Evolutionary conservation across 106 monocot genomes (phyloP).

Genomic region (Dendrobium chrysotoxum): DNA sequence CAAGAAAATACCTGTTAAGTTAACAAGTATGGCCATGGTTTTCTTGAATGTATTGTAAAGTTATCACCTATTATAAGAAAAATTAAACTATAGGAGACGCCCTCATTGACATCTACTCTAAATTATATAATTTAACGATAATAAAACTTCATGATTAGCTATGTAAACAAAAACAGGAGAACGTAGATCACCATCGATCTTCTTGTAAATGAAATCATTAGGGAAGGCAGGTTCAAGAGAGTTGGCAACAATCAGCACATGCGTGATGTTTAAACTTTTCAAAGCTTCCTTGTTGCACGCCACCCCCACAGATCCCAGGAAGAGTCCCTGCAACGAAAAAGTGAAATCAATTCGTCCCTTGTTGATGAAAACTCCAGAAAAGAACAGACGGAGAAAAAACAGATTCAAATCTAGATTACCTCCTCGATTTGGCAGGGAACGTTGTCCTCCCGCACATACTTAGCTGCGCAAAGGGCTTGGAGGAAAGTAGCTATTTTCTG

Average conservation of each 20-base stretch:
- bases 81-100: not conserved
- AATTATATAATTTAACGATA: too few species aligned
- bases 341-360: not conserved
- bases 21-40: too few species aligned
- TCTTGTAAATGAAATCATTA: conserved; percentile 78
- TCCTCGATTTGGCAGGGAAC: conserved; percentile 64
- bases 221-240: conserved; percentile 68
- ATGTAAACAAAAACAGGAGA: not conserved
- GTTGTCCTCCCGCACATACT: conserved; percentile 48
- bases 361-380: not conserved
- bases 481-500: conserved; percentile 21
- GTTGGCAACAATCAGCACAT: conserved; percentile 62
- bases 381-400: not conserved
- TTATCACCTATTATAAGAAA: not conserved
- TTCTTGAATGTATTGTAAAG: not conserved
- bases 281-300: conserved; percentile 55
- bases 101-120: too few species aligned
- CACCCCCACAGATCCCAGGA: conserved; percentile 75
- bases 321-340: conserved; percentile 47
- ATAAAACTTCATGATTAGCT: too few species aligned
- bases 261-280: conserved; percentile 59
- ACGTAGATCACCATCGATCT: conserved; percentile 52
- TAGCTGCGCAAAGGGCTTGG: conserved; percentile 40
- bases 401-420: conserved; percentile 9
- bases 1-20: not conserved